A percentile compares a stretch with the other conserved stretches of the same genome.
Conservation (phyloP, 495 filamentous ascomycete genomes). For the Talaromyces liani region DNA sequence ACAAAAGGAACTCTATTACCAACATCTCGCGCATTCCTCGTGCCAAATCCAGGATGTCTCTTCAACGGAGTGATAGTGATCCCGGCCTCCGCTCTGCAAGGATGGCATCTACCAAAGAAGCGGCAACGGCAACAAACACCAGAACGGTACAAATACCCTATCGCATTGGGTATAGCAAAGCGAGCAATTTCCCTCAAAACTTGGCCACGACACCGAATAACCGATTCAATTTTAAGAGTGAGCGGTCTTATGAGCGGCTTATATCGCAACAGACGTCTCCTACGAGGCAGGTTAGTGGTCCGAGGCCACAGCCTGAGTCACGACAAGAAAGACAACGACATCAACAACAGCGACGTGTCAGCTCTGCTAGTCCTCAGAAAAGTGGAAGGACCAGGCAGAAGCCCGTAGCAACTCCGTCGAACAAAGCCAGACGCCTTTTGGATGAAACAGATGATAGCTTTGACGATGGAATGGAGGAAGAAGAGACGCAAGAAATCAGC, state of each 20-base stretch:
- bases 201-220: constrained; percentile 33
- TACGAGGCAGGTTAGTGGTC: constrained; percentile 27
- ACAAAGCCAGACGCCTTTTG: neutral
- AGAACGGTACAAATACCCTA: constrained; percentile 26
- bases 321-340: neutral
- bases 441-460: neutral
- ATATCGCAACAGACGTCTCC: constrained; percentile 22
- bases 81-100: neutral
- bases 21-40: constrained; percentile 2
- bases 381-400: neutral
- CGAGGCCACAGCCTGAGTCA: constrained; percentile 20
- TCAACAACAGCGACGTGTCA: neutral
- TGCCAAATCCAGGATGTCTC: constrained; percentile 13
- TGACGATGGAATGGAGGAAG: neutral
- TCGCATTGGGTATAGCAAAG: constrained; percentile 20
- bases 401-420: neutral
- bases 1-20: neutral
- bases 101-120: neutral
- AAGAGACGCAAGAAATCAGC: neutral
- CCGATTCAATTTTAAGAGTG: constrained; percentile 30
- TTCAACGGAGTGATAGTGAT: constrained; percentile 11
- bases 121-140: constrained; percentile 8
- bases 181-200: constrained; percentile 31
- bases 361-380: neutral
- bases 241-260: constrained; percentile 10